Base-by-base conservation (phyloP, 2,329 filamentous ascomycete species). In the Scytalidium lignicola region DNA sequence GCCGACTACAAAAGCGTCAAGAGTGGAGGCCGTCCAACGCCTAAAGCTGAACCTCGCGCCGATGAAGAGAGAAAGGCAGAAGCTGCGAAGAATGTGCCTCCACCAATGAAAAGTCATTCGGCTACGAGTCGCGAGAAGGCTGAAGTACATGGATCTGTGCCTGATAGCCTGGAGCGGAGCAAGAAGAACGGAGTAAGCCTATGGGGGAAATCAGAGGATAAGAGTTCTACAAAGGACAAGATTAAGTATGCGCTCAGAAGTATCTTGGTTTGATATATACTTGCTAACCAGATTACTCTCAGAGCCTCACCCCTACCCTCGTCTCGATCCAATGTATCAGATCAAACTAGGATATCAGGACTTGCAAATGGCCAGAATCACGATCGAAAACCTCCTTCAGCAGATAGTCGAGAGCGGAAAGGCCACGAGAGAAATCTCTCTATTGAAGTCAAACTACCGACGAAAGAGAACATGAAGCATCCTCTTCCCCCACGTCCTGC, bases 1-100 rank as follows among this genome's bases (percentile, higher is more conserved):
- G 56, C 57, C 17, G 63, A 65, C 44, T 66, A 65, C 47, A 62
- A 60, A 52, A 62, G 57, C 44, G 47, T 59, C 50, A 63, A 60
- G 51, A 50, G 58, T 26, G 59, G 54, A 19, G 62, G 59, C 13
- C 48, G 58, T 28, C 15, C 37, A 17, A 47, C 41, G 21, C 45
- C 45, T 29, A 62, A 59, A 43, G 15, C 6, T 15, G 32, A 37
- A 17, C 5, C 32, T 37, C 32, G n/a, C 32, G n/a, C n/a, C 12
- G 32, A 37, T 37, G 32, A 37, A 17, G 32, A 37, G 6, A 37
- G n/a, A 13, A 37, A 37, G 32, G 32, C 15, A 13, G 32, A 37
- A n/a, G 8, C 32, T 9, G 15, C 32, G 6, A 37, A 37, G 15
- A 13, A 37, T 13, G n/a, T 17, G 7, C n/a, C 32, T 37, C 8